Evolutionary conservation across 495 filamentous ascomycete species (phyloP).

Genomic region (Podospora appendiculata): DNA sequence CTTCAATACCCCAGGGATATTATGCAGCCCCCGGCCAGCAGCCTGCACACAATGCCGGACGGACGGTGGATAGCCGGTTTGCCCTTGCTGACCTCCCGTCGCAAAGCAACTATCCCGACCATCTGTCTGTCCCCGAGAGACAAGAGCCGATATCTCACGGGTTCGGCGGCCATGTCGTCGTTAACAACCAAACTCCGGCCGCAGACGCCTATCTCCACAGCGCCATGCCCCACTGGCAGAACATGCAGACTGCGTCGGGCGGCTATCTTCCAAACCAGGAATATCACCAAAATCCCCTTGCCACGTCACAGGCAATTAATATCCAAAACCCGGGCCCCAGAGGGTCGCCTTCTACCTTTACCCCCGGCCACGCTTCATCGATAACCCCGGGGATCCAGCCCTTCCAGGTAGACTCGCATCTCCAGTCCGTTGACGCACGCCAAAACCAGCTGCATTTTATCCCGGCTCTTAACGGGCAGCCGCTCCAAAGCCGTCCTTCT

Average conservation of each 20-base stretch:
- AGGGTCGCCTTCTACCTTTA: conserved; percentile 8
- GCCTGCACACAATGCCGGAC: conserved; percentile 5
- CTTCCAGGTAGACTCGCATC: conserved; percentile 12
- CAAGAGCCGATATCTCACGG: conserved; percentile 10
- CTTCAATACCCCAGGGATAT: conserved; percentile 6
- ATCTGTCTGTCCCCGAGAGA: conserved; percentile 6
- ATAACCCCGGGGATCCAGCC: background rate
- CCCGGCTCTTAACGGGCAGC: conserved; percentile 9
- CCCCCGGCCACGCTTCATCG: conserved; percentile 3
- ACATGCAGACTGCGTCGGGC: conserved; percentile 1
- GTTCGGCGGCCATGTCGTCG: conserved; percentile 6
- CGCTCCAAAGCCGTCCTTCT: conserved; percentile 5
- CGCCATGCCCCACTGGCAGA: conserved; percentile 15
- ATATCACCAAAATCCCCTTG: conserved; percentile 17
- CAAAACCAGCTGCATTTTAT: conserved; percentile 11
- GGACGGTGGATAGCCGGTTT: conserved; percentile 13
- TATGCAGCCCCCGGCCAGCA: conserved; percentile 9
- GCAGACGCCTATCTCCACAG: conserved; percentile 12
- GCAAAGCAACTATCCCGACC: conserved; percentile 5
- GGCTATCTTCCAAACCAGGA: conserved; percentile 11
- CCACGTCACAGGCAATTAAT: conserved; percentile 6
- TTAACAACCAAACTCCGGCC: background rate
- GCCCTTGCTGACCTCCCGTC: conserved; percentile 11
- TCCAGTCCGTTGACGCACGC: conserved; percentile 1
- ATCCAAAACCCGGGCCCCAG: conserved; percentile 6